Conservation (phyloP, 2,329 filamentous ascomycete genomes). For the Xylariomycetidae sp. region DNA sequence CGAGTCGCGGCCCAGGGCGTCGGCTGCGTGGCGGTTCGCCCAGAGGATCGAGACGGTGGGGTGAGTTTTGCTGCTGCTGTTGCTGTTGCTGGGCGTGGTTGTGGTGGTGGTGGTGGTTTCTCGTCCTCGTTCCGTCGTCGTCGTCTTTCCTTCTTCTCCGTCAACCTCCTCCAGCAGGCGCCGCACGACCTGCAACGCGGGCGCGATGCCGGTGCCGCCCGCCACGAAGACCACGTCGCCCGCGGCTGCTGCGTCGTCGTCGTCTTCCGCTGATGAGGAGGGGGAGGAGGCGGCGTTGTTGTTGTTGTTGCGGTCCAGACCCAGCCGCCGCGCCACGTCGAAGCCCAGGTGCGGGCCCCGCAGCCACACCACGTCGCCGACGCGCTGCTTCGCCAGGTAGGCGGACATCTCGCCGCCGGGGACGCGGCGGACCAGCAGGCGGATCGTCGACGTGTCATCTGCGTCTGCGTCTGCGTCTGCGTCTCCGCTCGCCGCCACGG, state of each 20-base stretch:
- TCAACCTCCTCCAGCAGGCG: slow-evolving; percentile 44
- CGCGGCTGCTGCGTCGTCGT: slow-evolving; percentile 31
- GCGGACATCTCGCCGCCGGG: slow-evolving; percentile 77
- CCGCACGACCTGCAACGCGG: slow-evolving; percentile 74
- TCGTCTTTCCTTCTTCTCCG: slow-evolving; percentile 15
- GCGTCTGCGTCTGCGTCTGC: slow-evolving; percentile 12
- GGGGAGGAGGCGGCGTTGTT: background rate
- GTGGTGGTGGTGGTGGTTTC: no score
- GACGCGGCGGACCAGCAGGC: slow-evolving; percentile 75
- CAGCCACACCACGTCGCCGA: slow-evolving; percentile 63
- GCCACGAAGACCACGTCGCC: slow-evolving; percentile 72
- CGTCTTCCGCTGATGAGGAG: no score
- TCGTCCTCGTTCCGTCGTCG: slow-evolving; percentile 14
- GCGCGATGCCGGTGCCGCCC: slow-evolving; percentile 87
- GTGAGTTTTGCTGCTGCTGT: no score
- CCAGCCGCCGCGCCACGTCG: slow-evolving; percentile 33
- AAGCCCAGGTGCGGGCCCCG: slow-evolving; percentile 74
- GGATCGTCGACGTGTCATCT: slow-evolving; percentile 39
- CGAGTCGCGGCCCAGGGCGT: slow-evolving; percentile 51
- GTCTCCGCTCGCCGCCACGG: background rate
- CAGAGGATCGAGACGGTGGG: slow-evolving; percentile 69
- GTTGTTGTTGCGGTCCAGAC: slow-evolving; percentile 7
- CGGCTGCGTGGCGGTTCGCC: slow-evolving; percentile 65
- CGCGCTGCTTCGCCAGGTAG: slow-evolving; percentile 63
- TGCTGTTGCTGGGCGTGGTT: slow-evolving; percentile 17